Evolutionary conservation across 2,329 filamentous ascomycete species (phyloP).

Genomic region (Ciborinia camelliae): DNA sequence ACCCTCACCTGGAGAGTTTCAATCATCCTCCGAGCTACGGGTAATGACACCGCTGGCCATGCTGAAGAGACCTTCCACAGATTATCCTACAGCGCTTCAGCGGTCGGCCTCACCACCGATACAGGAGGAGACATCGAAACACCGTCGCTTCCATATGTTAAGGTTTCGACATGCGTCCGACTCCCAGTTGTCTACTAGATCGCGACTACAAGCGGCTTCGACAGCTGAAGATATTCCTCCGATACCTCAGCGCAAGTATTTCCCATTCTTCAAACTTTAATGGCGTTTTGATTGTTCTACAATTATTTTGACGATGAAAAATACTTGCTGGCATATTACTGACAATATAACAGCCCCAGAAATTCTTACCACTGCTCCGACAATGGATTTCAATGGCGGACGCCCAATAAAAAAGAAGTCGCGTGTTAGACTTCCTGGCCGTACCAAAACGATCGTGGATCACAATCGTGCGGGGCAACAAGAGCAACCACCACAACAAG

Average conservation of each 20-base stretch:
- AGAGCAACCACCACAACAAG: conserved; percentile 24
- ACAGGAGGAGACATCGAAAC: conserved; percentile 54
- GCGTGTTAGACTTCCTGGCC: conserved; percentile 52
- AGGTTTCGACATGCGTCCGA: conserved; percentile 91
- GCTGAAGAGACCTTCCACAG: conserved; percentile 24
- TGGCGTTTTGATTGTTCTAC: not conserved
- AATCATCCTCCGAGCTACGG: conserved; percentile 23
- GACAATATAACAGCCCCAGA: conserved; percentile 50
- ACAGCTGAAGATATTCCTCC: conserved; percentile 49
- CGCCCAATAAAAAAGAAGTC: conserved; percentile 54
- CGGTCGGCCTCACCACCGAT: conserved; percentile 43
- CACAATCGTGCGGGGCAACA: conserved; percentile 11
- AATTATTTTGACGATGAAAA: not conserved
- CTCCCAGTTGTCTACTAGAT: conserved; percentile 75
- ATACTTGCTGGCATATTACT: conserved; percentile 11
- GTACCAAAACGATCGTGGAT: conserved; percentile 39
- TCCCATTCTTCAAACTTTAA: conserved; percentile 29
- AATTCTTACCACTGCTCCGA: conserved; percentile 92
- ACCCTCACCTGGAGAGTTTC: conserved; percentile 33
- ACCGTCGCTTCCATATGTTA: conserved; percentile 66
- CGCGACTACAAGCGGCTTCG: conserved; percentile 59
- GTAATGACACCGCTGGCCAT: conserved; percentile 20
- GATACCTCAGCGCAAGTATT: conserved; percentile 53
- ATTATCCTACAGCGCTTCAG: conserved; percentile 23
- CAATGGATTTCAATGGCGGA: conserved; percentile 54